Evolutionary conservation across 768 basidiomycete species (phyloP), one percentile per base, ranked within the genome.

Genomic region (Termitomyces sp.): DNA sequence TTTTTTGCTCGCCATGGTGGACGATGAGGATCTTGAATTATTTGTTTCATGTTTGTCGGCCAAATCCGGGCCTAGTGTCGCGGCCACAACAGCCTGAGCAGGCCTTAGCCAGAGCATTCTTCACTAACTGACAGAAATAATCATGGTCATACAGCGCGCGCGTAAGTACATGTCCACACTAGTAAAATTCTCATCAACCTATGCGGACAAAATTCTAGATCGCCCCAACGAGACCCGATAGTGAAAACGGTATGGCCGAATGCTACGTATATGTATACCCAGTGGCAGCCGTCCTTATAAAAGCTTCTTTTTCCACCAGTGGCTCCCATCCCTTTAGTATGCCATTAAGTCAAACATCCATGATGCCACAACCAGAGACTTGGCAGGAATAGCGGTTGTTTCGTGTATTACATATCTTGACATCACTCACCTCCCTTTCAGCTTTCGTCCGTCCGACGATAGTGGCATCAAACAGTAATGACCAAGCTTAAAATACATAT

Each of bases 1-100:
- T 76, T 87, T 92, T 79, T 85, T 90, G 63, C 83, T 82, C 60
- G 90, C 86, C 88, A 90, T 90, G 73, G 73, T 58, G 39, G 38
- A 38, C n/a, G 46, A 49, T 33, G 38, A 20, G 44, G 45, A 40
- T 36, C 6, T 33, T 60, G 24, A 46, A 28, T 60, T 62, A 57
- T 63, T 67, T 65, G 63, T 58, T 53, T 63, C 28, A 28, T 65
- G 56, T 63, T 65, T 65, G 58, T 52, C 62, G 58, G 65, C 59
- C 60, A 65, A 54, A 55, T 58, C 52, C 61, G 59, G 61, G 44
- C 16, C 16, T 11, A 3, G 13, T 24, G 4, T 2, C 4, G 28
- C 28, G 2, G 28, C 28, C 28, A 4, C 28, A 28, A 28, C 28
- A 28, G 28, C n/a, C n/a, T n/a, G n/a, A n/a, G n/a, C n/a, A n/a